Evolutionary conservation across 768 basidiomycete genomes (phyloP), one percentile per base, ranked within the genome.

Genomic region (Leccinum olivaceopallidum): DNA sequence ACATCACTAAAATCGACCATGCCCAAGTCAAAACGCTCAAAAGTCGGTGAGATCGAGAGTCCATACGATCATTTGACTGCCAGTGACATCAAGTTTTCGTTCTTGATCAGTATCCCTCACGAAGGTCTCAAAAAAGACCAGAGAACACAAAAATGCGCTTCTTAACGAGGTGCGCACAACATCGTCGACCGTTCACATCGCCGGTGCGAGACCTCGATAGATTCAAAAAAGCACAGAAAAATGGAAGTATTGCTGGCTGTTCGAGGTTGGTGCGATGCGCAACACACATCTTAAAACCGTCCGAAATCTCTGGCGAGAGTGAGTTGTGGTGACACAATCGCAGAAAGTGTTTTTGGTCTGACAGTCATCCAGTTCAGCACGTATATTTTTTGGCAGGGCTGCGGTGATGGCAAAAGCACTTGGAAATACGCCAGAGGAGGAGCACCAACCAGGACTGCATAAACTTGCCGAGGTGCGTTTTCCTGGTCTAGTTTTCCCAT

Each of bases 331-430:
- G 28, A 32, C 56, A 18, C 26, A 0, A 22, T 55, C 20, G 24
- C 42, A 24, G 16, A 18, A n/a, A 52, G 6, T 32, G 0, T 28
- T 48, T 56, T 56, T 44, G 18, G 28, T 57, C 63, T 71, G 54
- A 63, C 54, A 16, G 28, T 12, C 6, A 55, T 36, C 24, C 48
- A 65, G 67, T 63, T 86, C 93, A 62, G 94, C 92, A 57, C 86
- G 94, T 66, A 85, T 96, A 76, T 95, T 94, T 75, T 93, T 95
- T 78, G 92, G 90, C 16, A 82, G 87, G 69, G 84, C 85, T 50
- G 85, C 88, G 10, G 93, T 99, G 28, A 96, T 99, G 92, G 92
- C 94, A 26, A 98, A 96, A 74, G 96, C 94, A 47, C 81, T 99
- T 16, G 97, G 97, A 5, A 84, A 85, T 44, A 90, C 93, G 6